These are phyloP conservation scores for Tricholomella constricta DNA, from an alignment of 768 basidiomycete genomes.

Conservation along the genomic window DNA sequence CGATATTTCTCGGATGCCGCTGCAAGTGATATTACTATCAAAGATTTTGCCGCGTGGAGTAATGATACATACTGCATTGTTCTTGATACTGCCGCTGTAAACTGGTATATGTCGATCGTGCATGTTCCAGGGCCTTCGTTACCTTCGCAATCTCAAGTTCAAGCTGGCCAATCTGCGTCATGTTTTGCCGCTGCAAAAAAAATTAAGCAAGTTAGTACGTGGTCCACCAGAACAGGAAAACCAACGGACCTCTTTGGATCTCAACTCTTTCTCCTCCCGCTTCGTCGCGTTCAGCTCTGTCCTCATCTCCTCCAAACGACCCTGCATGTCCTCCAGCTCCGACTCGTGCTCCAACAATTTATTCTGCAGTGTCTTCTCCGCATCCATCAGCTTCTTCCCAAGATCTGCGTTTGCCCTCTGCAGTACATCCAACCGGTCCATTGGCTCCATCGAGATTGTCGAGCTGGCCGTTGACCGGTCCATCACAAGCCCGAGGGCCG, in stretches of 20 bases:
- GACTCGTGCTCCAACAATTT: constrained; percentile 76
- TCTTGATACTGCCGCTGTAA: constrained; percentile 89
- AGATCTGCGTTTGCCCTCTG: constrained; percentile 76
- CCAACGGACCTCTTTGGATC: constrained; percentile 76
- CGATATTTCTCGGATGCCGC: constrained; percentile 81
- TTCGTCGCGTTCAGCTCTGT: constrained; percentile 78
- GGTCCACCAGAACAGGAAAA: constrained; percentile 6
- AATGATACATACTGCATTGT: constrained; percentile 65
- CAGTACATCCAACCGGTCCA: constrained; percentile 74
- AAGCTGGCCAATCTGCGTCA: constrained; percentile 63
- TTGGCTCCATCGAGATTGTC: constrained; percentile 67
- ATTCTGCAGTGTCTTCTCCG: constrained; percentile 65
- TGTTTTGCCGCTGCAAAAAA: constrained; percentile 57
- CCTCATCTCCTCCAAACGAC: constrained; percentile 72
- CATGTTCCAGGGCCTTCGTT: constrained; percentile 71
- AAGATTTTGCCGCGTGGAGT: background rate
- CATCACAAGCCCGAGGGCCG: constrained; percentile 56
- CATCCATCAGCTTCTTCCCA: constrained; percentile 72
- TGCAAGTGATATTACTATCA: constrained; percentile 24
- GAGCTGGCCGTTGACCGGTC: constrained; percentile 63
- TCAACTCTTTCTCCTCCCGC: constrained; percentile 91
- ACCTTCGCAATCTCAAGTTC: constrained; percentile 82
- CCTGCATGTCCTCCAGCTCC: constrained; percentile 82
- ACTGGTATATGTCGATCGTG: constrained; percentile 70
- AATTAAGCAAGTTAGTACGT: constrained; percentile 1